Evolutionary conservation across 2,329 filamentous ascomycete species (phyloP).

Genomic region (Podosphaera xanthii): DNA sequence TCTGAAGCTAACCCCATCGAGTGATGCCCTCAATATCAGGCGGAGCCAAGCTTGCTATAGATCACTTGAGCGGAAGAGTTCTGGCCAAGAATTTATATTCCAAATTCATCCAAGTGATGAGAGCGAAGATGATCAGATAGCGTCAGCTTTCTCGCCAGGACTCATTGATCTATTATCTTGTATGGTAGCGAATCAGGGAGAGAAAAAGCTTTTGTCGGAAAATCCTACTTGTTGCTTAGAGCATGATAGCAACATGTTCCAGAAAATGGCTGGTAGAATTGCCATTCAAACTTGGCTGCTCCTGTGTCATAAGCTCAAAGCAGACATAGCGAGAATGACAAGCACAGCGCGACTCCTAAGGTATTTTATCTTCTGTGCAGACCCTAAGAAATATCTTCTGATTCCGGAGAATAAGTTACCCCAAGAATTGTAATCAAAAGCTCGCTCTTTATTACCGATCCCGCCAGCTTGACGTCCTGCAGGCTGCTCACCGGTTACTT

Average conservation of each 20-base stretch:
- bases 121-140: neutral
- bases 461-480: neutral
- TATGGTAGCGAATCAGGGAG: conserved; percentile 11
- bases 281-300: conserved; percentile 5
- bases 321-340: neutral
- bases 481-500: neutral
- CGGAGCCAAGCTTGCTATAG: conserved; percentile 9
- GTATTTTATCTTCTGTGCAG: neutral
- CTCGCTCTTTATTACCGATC: neutral
- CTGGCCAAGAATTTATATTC: conserved; percentile 13
- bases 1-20: conserved; percentile 9
- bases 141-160: conserved; percentile 8
- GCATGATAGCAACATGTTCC: conserved; percentile 2
- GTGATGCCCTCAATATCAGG: conserved; percentile 6
- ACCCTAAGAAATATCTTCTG: neutral
- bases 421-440: neutral
- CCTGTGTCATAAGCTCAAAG: conserved; percentile 7
- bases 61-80: neutral
- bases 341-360: neutral
- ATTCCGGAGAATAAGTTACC: neutral
- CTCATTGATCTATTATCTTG: conserved; percentile 12
- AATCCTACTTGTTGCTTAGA: conserved; percentile 8
- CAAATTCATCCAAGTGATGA: neutral
- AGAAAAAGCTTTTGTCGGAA: conserved; percentile 5
- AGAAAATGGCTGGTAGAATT: conserved; percentile 6